Evolutionary conservation across 768 basidiomycete species (phyloP), one percentile per base, ranked within the genome.

Genomic region (Panaeolus papilionaceus): DNA sequence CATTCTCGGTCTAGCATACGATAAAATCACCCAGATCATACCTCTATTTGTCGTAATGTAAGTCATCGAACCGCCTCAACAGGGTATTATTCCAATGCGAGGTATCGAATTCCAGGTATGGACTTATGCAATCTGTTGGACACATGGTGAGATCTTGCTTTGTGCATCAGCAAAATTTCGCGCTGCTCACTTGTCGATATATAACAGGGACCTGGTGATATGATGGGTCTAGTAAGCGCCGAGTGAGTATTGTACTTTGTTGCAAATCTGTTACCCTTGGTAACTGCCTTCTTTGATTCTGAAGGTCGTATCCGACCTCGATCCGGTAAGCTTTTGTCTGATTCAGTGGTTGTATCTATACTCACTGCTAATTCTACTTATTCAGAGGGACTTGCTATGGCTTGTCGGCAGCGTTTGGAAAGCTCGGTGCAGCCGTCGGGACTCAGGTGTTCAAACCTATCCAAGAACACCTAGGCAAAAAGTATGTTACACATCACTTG

Each of bases 371-470:
- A 11, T 7, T 26, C 23, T 5, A 66, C 11, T 61, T 54, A 28
- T 23, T 6, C 47, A 78, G 88, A 61, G 92, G 90, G 3, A 89
- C 91, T 14, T 89, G 86, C 74, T 92, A 91, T 69, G 91, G 90
- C 1, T 72, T 91, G 44, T 87, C 86, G 28, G 90, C 90, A 6
- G 89, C 89, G 0, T 78, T 91, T 11, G 89, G 90, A 9, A 91
- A 91, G 72, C 80, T 88, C 3, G 92, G 92, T 5, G 92, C 91
- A 20, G 90, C 88, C 18, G 68, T 91, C 58, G 90, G 90, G 5
- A 89, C 88, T 0, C 89, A 91, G 71, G 87, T 84, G 0, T 91
- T 91, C 74, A 89, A 88, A 2, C 90, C 90, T 4, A 90, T 91
- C 67, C 86, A 89, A 71, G 79, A 79, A 65, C 83, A 90, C 72